Evolutionary conservation across 345 rosid genomes (phyloP).

Genomic region (Hibiscus trionum): DNA sequence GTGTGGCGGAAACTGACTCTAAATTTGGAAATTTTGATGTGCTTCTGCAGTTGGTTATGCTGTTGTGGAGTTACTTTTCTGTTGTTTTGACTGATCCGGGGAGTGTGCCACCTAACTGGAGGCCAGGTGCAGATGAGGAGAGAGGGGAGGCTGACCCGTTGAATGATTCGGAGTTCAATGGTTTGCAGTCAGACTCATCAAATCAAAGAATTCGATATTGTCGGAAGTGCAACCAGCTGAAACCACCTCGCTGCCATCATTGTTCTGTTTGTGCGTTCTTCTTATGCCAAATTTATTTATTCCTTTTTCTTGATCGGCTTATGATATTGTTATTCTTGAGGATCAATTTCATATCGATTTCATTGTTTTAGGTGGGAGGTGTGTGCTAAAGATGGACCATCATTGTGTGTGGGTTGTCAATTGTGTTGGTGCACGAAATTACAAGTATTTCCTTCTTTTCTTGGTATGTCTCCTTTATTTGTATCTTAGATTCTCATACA

Average conservation of each 20-base stretch:
- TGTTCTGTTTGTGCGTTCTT: conserved; percentile 85
- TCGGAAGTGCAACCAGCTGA: conserved; percentile 81
- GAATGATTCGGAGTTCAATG: conserved; percentile 47
- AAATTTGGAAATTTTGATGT: conserved; percentile 13
- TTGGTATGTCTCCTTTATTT: conserved; percentile 50
- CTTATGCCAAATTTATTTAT: not conserved
- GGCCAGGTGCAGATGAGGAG: conserved; percentile 67
- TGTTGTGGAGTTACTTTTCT: conserved; percentile 94
- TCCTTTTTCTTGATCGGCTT: not conserved
- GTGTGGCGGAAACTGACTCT: conserved; percentile 1
- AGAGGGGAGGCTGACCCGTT: conserved; percentile 76
- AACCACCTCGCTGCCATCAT: conserved; percentile 94
- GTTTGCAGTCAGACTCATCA: conserved; percentile 47
- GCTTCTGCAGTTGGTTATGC: conserved; percentile 71
- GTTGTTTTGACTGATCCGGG: conserved; percentile 96
- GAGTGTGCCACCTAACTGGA: conserved; percentile 84
- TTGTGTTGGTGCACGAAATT: conserved; percentile 92
- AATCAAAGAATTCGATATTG: conserved; percentile 65
- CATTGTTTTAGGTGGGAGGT: conserved; percentile 64
- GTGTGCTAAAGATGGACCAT: conserved; percentile 94
- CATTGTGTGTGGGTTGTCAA: conserved; percentile 99
- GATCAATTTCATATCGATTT: conserved; percentile 14
- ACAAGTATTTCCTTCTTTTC: conserved; percentile 89
- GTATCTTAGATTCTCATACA: not conserved
- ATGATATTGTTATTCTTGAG: conserved; percentile 4